A percentile compares a stretch with the other conserved stretches of the same genome.
Evolutionary conservation across 495 filamentous ascomycete genomes (phyloP).

Genomic region (Saxophila tyrrhenica): DNA sequence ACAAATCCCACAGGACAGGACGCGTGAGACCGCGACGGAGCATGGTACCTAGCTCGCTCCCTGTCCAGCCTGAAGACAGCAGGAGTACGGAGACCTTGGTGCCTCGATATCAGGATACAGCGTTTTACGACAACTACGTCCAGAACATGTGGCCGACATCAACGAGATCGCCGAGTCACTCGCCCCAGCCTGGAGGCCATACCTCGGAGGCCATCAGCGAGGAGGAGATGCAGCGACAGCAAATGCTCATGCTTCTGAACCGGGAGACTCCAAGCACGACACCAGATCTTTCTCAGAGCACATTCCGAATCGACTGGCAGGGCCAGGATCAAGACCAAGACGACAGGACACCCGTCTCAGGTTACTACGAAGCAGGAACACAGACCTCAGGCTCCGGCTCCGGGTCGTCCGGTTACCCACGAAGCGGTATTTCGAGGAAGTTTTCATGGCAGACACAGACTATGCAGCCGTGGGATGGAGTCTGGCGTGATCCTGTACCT

Average conservation of each 20-base stretch:
- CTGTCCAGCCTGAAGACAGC: constrained; percentile 1
- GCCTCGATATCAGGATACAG: constrained; percentile 8
- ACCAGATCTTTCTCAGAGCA: constrained; percentile 23
- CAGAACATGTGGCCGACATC: constrained; percentile 20
- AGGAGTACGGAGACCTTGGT: background rate
- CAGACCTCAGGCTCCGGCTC: too few relatives aligned
- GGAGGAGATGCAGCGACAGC: constrained; percentile 29
- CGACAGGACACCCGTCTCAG: constrained; percentile 5
- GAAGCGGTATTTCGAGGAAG: constrained; percentile 5
- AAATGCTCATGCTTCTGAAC: constrained; percentile 30
- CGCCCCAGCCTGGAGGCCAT: constrained; percentile 7
- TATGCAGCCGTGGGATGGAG: constrained; percentile 14
- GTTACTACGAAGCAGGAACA: constrained; percentile 7
- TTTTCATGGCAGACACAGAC: constrained; percentile 11
- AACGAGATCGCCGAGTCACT: background rate
- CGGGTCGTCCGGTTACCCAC: background rate
- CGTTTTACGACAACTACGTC: constrained; percentile 27
- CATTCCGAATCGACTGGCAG: constrained; percentile 20
- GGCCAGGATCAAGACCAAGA: constrained; percentile 10
- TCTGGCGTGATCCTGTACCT: constrained; percentile 15
- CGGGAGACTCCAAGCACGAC: constrained; percentile 17
- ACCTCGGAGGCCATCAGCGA: constrained; percentile 21
- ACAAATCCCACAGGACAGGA: constrained; percentile 23
- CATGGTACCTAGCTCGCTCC: background rate
- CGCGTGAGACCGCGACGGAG: constrained; percentile 6